A percentile compares a stretch with the other conserved stretches of the same genome.
Evolutionary conservation across 2,329 filamentous ascomycete genomes (phyloP).

Genomic region (Microcyclospora tardicrescens): DNA sequence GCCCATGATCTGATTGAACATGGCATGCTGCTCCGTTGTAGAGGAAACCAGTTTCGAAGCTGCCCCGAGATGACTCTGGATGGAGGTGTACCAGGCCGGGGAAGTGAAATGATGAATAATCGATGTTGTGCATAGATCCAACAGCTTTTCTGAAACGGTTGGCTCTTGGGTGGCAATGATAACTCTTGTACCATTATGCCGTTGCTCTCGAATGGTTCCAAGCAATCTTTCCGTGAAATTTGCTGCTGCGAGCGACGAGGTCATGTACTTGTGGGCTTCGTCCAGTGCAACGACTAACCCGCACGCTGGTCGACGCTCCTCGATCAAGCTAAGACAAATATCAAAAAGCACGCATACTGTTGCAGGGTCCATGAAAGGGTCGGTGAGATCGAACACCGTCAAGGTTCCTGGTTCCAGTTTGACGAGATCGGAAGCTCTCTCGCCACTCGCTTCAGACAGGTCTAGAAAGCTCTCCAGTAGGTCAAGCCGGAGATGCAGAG

Average conservation of each 20-base stretch:
- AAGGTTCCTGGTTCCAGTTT: conserved; percentile 35
- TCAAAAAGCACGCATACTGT: conserved; percentile 61
- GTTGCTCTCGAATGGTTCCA: conserved; percentile 53
- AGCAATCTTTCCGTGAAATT: conserved; percentile 51
- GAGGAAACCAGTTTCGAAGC: conserved; percentile 13
- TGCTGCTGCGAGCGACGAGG: conserved; percentile 39
- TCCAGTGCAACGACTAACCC: conserved; percentile 56
- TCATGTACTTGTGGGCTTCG: conserved; percentile 69
- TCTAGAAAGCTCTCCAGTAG: conserved; percentile 52
- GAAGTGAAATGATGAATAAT: conserved; percentile 60
- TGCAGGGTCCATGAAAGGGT: conserved; percentile 54
- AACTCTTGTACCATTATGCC: conserved; percentile 53
- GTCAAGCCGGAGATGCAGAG: conserved; percentile 48
- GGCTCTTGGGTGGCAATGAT: conserved; percentile 69
- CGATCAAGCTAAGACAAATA: conserved; percentile 53
- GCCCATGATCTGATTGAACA: conserved; percentile 19
- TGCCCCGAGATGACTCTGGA: conserved; percentile 37
- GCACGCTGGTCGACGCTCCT: conserved; percentile 24
- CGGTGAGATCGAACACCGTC: conserved; percentile 60
- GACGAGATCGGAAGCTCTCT: conserved; percentile 10
- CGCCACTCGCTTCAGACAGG: no score
- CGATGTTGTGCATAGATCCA: conserved; percentile 58
- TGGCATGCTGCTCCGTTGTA: conserved; percentile 3
- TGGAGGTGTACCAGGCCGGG: conserved; percentile 46
- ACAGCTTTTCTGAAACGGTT: conserved; percentile 51